These are phyloP conservation scores for Phaeophleospora eucalypticola DNA, from an alignment of 2,329 filamentous ascomycete genomes.

Conservation along the genomic window DNA sequence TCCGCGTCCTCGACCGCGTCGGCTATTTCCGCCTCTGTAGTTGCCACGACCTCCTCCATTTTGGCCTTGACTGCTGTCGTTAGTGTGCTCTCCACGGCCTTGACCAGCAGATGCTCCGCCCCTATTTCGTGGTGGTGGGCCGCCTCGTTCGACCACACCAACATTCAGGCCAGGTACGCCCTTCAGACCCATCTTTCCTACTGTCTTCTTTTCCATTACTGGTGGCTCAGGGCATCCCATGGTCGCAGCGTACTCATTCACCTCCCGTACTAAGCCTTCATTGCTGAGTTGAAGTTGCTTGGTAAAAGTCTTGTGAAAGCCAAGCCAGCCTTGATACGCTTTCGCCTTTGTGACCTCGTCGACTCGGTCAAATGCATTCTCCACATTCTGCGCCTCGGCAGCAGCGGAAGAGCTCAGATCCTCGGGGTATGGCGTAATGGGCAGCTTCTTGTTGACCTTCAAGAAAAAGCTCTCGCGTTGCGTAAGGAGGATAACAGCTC, in stretches of 20 bases:
- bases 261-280: constrained; percentile 38
- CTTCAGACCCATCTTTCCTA: constrained; percentile 48
- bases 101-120: too few species aligned
- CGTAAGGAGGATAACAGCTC: constrained; percentile 52
- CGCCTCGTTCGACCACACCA: constrained; percentile 9
- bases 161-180: constrained; percentile 41
- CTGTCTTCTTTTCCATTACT: constrained; percentile 41
- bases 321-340: constrained; percentile 46
- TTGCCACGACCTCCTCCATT: not conserved
- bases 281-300: constrained; percentile 41
- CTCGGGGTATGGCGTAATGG: constrained; percentile 48
- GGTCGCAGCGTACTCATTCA: constrained; percentile 41
- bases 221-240: constrained; percentile 46
- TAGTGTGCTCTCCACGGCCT: too few species aligned
- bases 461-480: constrained; percentile 52
- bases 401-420: constrained; percentile 37
- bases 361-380: constrained; percentile 32
- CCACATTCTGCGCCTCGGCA: constrained; percentile 21
- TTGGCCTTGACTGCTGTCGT: not conserved
- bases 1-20: not conserved
- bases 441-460: constrained; percentile 45
- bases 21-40: not conserved
- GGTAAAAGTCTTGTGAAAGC: constrained; percentile 45
- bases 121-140: not conserved
- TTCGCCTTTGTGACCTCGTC: constrained; percentile 41